These are phyloP conservation scores for Podaxis pistillaris DNA, from an alignment of 768 basidiomycete genomes.

Conservation along the genomic window DNA sequence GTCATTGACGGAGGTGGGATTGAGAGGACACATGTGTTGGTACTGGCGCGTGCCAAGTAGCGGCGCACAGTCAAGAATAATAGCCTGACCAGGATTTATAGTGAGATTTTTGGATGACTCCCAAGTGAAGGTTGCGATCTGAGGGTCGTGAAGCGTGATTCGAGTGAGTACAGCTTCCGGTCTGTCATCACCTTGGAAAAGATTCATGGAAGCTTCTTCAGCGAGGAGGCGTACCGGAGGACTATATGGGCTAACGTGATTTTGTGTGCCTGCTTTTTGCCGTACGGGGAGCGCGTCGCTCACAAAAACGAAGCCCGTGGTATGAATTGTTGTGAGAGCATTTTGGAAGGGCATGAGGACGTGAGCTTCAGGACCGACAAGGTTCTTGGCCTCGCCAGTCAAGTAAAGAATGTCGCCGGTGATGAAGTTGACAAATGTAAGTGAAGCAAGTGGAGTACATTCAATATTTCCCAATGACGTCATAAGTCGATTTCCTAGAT, in stretches of 20 bases:
- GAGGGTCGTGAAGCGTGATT: slow-evolving; percentile 41
- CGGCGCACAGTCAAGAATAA: slow-evolving; percentile 51
- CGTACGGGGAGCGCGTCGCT: slow-evolving; percentile 54
- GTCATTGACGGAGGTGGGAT: slow-evolving; percentile 49
- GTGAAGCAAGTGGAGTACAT: slow-evolving; percentile 50
- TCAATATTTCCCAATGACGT: slow-evolving; percentile 65
- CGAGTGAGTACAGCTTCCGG: slow-evolving; percentile 34
- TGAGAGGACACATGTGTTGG: slow-evolving; percentile 48
- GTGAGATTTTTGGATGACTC: slow-evolving; percentile 29
- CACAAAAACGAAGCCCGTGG: slow-evolving; percentile 54
- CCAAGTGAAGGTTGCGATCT: slow-evolving; percentile 58
- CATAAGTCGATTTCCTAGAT: slow-evolving; percentile 57
- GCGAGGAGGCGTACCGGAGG: slow-evolving; percentile 53
- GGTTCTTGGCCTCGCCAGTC: slow-evolving; percentile 53
- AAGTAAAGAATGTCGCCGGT: slow-evolving; percentile 60
- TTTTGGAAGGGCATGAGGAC: slow-evolving; percentile 56
- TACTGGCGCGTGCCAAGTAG: slow-evolving; percentile 47
- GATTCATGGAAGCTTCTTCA: slow-evolving; percentile 37
- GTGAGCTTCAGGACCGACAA: slow-evolving; percentile 46
- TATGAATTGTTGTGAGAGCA: slow-evolving; percentile 44
- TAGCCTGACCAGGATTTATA: slow-evolving; percentile 49
- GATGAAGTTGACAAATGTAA: slow-evolving; percentile 53
- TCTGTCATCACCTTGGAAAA: slow-evolving; percentile 27
- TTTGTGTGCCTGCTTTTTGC: slow-evolving; percentile 21
- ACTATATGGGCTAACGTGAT: slow-evolving; percentile 48